Evolutionary conservation across 805 yeast genomes (phyloP), one percentile per base, ranked within the genome.

Genomic region (Clavispora phyllophila): DNA sequence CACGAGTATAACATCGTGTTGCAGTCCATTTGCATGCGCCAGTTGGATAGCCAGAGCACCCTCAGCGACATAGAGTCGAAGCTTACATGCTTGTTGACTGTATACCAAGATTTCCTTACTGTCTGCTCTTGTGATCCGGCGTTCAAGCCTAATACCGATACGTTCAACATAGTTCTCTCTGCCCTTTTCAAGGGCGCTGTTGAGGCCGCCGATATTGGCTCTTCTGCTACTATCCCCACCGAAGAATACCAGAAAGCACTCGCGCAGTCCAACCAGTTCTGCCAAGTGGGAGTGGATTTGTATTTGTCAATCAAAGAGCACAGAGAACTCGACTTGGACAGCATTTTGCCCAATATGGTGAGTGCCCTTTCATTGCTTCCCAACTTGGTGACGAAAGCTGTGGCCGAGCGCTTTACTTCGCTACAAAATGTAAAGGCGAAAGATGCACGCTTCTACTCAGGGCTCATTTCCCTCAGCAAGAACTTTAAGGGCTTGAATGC

Each of bases 31-130:
- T 60, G 73, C 12, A 46, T 59, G 34, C 71, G 93, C 58, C 53
- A 66, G 3, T 61, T 78, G 29, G 76, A 75, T 43, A 45, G 42
- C 28, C 63, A 58, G 17, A 9, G 36, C 3, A 41, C 52, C 4
- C 43, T 63, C 4, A 58, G 49, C 47, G 68, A 80, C 20, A 61
- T 77, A 6, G 88, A 84, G 56, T 74, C 73, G 36, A 76, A 75
- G 55, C 67, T 84, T 57, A 82, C 86, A 2, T 77, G 74, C 41
- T 58, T 84, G 44, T 63, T 84, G 48, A 81, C 79, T 17, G 79
- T 82, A 27, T 84, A 84, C 56, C 85, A 84, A 39, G 89, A 82
- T 52, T 63, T 83, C 56, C 66, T 84, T 29, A 55, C 43, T 4
- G 55, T 46, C 2, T 47, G 49, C 27, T 28, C 42, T 3, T 15